Base-by-base conservation (phyloP, 352 stramenopile species). In the Thraustotheca clavata region DNA sequence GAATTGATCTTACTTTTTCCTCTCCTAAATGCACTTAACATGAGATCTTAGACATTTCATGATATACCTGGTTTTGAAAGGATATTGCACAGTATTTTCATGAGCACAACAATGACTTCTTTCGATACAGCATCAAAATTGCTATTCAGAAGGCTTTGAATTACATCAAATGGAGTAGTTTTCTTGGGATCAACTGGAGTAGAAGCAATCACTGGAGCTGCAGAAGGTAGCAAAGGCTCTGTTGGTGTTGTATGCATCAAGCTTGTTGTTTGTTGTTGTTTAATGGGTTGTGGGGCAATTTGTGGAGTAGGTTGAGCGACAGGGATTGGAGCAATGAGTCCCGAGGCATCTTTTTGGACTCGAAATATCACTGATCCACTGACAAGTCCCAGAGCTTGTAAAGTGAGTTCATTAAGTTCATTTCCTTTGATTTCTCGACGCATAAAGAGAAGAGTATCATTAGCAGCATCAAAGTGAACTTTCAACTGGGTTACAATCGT, bases 21-120 rank as follows among this genome's bases (percentile, higher is more conserved):
- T 94, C 89, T 7, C 86, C 86, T 95, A 50, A 4, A 38, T 54
- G 1, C 14, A 24, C 66, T 26, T 31, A 69, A 34, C 6, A 50
- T 36, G 6, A 47, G 47, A 8, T 22, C 29, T 14, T 40, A 36
- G 33, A 8, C 24, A 66, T 1, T 24, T 26, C 4, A 20, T 39
- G n/a, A 38, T 16, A 27, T 73, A 93, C 86, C 83, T 75, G 76
- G 80, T 49, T 89, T 71, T 8, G 84, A 94, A 22, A 95, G 67
- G 24, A 95, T 72, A 57, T 94, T 95, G 11, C 81, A 79, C 47
- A 94, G 68, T 57, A 95, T 91, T 70, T 90, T 94, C 78, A 93
- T 85, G 33, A 95, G 62, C 20, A 82, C 93, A 34, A 68, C 70
- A 29, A 94, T 67, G n/a, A 83, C 72, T 1, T 52, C 67, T 12